These are phyloP conservation scores for Trichoderma hamatum DNA, from an alignment of 2,329 filamentous ascomycete species.

Conservation along the genomic window DNA sequence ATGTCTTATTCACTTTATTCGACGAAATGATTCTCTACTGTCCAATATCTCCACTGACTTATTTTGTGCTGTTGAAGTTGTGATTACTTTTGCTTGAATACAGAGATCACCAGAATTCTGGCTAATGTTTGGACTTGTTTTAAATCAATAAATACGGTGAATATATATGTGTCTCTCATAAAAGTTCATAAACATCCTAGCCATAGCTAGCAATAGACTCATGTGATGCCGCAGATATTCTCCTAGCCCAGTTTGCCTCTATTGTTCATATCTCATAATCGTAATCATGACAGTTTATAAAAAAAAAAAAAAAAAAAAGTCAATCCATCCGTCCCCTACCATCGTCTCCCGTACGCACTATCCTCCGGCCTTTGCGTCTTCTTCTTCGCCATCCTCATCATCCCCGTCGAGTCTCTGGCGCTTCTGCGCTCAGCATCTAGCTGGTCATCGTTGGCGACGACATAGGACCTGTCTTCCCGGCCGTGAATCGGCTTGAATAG, in stretches of 20 bases:
- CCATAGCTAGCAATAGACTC: background rate
- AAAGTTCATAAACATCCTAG: background rate
- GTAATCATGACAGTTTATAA: background rate
- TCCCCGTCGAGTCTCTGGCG: conserved; percentile 32
- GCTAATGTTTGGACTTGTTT: background rate
- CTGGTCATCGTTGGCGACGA: conserved; percentile 8
- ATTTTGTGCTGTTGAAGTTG: background rate
- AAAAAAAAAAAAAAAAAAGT: background rate
- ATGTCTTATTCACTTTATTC: background rate
- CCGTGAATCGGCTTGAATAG: conserved; percentile 72
- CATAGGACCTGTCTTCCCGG: conserved; percentile 1
- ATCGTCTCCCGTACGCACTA: conserved; percentile 47
- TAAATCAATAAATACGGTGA: background rate
- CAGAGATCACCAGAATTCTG: no score
- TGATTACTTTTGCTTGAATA: background rate
- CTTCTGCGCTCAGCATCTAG: conserved; percentile 29
- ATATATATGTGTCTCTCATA: background rate
- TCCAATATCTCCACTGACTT: background rate
- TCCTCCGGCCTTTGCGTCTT: conserved; percentile 40
- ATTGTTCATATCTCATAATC: conserved; percentile 1
- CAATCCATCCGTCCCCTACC: conserved; percentile 34
- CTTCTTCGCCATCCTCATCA: conserved; percentile 34
- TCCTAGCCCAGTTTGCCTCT: background rate
- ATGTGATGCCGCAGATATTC: background rate
- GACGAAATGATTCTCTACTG: background rate